Evolutionary conservation across 2,329 filamentous ascomycete species (phyloP).

Genomic region (Sarocladium strictum): DNA sequence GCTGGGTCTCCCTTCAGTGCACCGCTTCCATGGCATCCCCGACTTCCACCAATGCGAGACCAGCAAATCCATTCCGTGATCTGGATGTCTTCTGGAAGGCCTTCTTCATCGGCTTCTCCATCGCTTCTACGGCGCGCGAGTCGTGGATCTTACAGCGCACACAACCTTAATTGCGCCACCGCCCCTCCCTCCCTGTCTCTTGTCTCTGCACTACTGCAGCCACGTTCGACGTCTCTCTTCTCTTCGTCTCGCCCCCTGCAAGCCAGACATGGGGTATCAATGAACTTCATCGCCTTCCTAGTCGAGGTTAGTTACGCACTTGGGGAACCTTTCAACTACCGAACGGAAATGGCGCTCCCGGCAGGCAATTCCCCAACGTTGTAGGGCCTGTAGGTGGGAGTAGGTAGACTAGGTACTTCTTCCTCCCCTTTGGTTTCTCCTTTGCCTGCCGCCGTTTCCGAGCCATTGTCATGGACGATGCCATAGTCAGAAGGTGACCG

Average conservation of each 20-base stretch:
- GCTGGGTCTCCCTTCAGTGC: no score
- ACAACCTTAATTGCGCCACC: background rate
- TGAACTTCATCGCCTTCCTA: background rate
- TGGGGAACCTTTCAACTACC: background rate
- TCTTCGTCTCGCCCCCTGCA: background rate
- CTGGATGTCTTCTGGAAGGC: constrained; percentile 2
- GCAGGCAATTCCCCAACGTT: background rate
- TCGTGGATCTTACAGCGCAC: background rate
- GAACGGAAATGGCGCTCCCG: background rate
- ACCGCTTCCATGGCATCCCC: background rate
- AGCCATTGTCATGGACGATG: no score
- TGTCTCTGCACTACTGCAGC: no score
- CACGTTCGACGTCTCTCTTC: background rate
- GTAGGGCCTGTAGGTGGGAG: background rate
- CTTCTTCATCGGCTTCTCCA: background rate
- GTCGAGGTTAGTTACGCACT: background rate
- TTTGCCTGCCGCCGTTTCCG: no score
- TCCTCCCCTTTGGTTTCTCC: no score
- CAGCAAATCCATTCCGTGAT: no score
- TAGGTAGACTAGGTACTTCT: background rate
- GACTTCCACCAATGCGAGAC: background rate
- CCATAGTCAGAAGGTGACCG: background rate
- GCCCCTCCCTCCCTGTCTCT: background rate
- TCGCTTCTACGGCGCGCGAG: background rate
- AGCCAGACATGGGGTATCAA: background rate